Percentiles rank a stretch among this genome's conserved stretches.
phyloP scores from a whole-genome alignment of 805 yeast species.

The Grigorovia yakushimaensis region DNA sequence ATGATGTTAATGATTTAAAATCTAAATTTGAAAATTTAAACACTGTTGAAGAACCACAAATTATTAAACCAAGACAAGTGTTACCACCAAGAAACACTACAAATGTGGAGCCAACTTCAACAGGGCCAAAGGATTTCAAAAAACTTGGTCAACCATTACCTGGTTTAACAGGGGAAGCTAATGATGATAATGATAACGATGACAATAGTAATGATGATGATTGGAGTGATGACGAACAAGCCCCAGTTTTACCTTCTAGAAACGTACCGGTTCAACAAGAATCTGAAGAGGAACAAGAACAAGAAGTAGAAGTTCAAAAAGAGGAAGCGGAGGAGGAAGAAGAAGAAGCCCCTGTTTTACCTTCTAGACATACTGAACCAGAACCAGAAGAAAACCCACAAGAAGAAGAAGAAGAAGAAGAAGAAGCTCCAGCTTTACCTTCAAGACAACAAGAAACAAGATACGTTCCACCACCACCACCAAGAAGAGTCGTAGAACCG shows the following conservation, averaged over 20 bases:
- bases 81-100: conserved; percentile 9
- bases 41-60: conserved; percentile 19
- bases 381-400: conserved; percentile 15
- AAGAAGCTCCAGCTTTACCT: conserved; percentile 10
- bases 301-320: conserved; percentile 5
- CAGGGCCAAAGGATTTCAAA: conserved; percentile 13
- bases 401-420: conserved; percentile 12
- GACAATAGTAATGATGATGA: conserved; percentile 10
- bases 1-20: conserved; percentile 29
- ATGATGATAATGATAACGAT: conserved; percentile 16
- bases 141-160: conserved; percentile 27
- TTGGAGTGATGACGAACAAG: conserved; percentile 19
- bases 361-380: conserved; percentile 14
- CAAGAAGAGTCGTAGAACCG: conserved; percentile 10
- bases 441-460: conserved; percentile 7
- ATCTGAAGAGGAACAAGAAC: conserved; percentile 1
- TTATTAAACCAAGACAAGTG: conserved; percentile 21
- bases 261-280: conserved; percentile 1
- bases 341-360: conserved; percentile 20
- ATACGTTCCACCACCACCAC: conserved; percentile 16
- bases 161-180: conserved; percentile 19
- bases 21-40: conserved; percentile 30
- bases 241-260: conserved; percentile 8
- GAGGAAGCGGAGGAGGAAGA: conserved; percentile 11
- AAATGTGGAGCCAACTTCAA: conserved; percentile 5